Evolutionary conservation across 2,329 filamentous ascomycete genomes (phyloP).

Genomic region (Ambrosiella beaveri): DNA sequence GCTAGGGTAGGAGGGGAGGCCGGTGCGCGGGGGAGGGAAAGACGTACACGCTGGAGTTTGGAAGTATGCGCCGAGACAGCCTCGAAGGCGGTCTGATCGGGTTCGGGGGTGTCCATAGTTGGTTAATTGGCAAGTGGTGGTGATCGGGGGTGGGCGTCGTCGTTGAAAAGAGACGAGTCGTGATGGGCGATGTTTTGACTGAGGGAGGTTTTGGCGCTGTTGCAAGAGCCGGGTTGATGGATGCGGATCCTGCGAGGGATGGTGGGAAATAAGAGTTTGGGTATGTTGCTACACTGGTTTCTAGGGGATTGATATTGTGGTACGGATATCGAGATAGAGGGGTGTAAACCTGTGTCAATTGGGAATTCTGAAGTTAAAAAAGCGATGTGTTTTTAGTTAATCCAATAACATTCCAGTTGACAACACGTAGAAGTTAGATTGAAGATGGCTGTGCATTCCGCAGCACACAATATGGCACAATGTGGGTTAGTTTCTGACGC

Average conservation of each 20-base stretch:
- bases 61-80: slow-evolving; percentile 76
- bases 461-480: no score
- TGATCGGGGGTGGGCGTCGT: not conserved
- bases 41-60: slow-evolving; percentile 50
- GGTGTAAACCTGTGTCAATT: no score
- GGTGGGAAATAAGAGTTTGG: not conserved
- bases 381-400: no score
- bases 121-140: not conserved
- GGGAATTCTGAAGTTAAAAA: no score
- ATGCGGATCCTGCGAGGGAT: not conserved
- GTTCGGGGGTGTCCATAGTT: slow-evolving; percentile 70
- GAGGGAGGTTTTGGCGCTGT: not conserved
- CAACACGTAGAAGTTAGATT: no score
- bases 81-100: slow-evolving; percentile 80
- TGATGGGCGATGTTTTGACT: not conserved
- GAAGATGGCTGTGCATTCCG: no score
- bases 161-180: not conserved
- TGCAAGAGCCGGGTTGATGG: not conserved
- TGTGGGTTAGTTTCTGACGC: no score
- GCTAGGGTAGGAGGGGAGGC: not conserved
- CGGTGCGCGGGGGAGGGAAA: not conserved
- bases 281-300: no score
- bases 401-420: no score
- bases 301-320: no score
- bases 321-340: no score